Evolutionary conservation across 768 basidiomycete genomes (phyloP), one percentile per base, ranked within the genome.

Genomic region (Podaxis sp.): DNA sequence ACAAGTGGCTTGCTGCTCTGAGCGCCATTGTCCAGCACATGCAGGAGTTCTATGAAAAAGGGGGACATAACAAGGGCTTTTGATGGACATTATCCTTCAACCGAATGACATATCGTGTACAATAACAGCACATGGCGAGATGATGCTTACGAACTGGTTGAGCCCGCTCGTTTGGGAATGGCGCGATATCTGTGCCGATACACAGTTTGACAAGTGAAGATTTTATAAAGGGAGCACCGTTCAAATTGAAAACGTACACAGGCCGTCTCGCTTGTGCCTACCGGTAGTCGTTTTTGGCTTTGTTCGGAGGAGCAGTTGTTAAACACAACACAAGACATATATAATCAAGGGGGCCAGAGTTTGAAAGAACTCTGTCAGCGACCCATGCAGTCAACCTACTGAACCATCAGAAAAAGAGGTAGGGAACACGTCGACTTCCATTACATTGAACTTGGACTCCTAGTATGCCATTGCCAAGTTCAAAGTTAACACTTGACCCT

Each of bases 1-100:
- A 85, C 66, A 81, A 76, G 64, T 92, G 90, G 90, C 76, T 91
- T n/a, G 75, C 67, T 2, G 87, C 85, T 1, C 77, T 92, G 40
- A 76, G 80, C 62, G 69, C 62, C 36, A 87, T 87, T 55, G 81
- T 88, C 25, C 62, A 64, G 40, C 77, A 81, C 57, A 73, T 90
- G 75, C 76, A 83, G 65, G 73, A 72, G 5, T 89, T 87, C 72
- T 87, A 90, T 67, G 80, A 79, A 62, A 76, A 82, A 63, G 86
- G 83, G 42, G 78, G 76, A 14, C 79, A 89, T 63, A 82, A 76
- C 27, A 76, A 85, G 67, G 79, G 80, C 13, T 75, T 82, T 52
- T 82, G 70, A 68, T 36, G n/a, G 46, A 57, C 55, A 27, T 23
- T 46, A 47, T 23, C 23, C 10, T 54, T 21, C 52, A 5, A 6